Conservation (phyloP, 371 early-diverging fungal genomes). For the Haplosporangium sp. region DNA sequence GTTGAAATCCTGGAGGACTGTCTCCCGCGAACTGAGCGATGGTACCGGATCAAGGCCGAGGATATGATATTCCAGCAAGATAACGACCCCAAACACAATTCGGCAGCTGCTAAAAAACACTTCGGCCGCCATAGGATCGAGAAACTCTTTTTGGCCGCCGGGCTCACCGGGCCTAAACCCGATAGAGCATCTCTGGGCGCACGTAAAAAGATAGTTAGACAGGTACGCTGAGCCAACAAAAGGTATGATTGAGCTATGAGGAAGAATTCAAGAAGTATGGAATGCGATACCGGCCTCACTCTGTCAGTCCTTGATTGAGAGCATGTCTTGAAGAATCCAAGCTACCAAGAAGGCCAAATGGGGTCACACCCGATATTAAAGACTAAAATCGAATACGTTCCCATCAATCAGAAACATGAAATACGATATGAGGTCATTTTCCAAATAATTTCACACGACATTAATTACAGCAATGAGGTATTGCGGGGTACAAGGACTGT, state of each 20-base stretch:
- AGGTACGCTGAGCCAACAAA: too few relatives aligned
- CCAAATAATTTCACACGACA: too few relatives aligned
- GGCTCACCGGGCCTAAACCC: background rate
- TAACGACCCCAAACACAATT: background rate
- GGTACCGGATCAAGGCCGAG: background rate
- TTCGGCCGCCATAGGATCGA: background rate
- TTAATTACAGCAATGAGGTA: too few relatives aligned
- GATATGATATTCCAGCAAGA: background rate
- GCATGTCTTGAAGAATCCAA: background rate
- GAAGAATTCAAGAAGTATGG: background rate
- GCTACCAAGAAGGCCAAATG: too few relatives aligned
- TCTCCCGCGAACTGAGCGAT: background rate
- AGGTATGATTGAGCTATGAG: background rate
- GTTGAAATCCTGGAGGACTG: background rate
- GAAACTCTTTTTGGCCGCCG: background rate
- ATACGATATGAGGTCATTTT: too few relatives aligned
- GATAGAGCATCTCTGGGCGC: background rate
- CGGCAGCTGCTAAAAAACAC: background rate
- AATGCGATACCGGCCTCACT: background rate
- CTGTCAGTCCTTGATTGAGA: constrained; percentile 1
- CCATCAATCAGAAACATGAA: too few relatives aligned
- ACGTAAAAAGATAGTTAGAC: background rate
- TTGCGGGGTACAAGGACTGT: too few relatives aligned
- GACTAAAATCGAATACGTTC: too few relatives aligned
- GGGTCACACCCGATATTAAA: too few relatives aligned